Evolutionary conservation across 2,329 filamentous ascomycete species (phyloP).

Genomic region (Xylaria sp.): DNA sequence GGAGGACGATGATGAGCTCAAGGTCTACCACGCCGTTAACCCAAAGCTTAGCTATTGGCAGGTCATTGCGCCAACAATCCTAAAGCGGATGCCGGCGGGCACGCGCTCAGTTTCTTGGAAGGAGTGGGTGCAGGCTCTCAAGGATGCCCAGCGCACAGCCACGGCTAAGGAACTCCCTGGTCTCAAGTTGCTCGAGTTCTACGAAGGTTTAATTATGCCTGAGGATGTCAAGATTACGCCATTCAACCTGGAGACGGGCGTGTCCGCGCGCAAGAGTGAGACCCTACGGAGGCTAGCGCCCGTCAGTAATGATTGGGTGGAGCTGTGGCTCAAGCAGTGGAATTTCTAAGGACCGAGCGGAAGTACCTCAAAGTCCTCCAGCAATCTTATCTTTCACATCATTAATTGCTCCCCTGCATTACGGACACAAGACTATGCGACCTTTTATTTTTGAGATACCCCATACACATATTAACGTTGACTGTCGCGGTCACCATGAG

Average conservation of each 20-base stretch:
- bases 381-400: neutral
- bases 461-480: conserved; percentile 15
- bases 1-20: conserved; percentile 40
- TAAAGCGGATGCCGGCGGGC: conserved; percentile 37
- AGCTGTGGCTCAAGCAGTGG: conserved; percentile 43
- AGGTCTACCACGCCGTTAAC: conserved; percentile 43
- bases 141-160: conserved; percentile 31
- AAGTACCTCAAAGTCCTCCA: neutral
- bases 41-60: conserved; percentile 41
- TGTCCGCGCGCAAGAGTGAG: conserved; percentile 34
- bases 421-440: conserved; percentile 18
- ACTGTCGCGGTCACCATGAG: conserved; percentile 16
- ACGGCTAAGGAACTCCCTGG: conserved; percentile 40
- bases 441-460: conserved; percentile 33
- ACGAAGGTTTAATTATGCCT: conserved; percentile 37
- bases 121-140: conserved; percentile 42
- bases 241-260: conserved; percentile 41
- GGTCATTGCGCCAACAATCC: conserved; percentile 38
- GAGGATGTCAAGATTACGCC: conserved; percentile 36
- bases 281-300: conserved; percentile 36
- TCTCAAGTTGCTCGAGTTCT: conserved; percentile 43
- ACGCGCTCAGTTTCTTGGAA: conserved; percentile 37
- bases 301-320: conserved; percentile 40
- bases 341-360: conserved; percentile 29
- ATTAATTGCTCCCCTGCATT: conserved; percentile 20